Evolutionary conservation across 2,329 filamentous ascomycete genomes (phyloP).

Genomic region (Xenoacremonium recifei): DNA sequence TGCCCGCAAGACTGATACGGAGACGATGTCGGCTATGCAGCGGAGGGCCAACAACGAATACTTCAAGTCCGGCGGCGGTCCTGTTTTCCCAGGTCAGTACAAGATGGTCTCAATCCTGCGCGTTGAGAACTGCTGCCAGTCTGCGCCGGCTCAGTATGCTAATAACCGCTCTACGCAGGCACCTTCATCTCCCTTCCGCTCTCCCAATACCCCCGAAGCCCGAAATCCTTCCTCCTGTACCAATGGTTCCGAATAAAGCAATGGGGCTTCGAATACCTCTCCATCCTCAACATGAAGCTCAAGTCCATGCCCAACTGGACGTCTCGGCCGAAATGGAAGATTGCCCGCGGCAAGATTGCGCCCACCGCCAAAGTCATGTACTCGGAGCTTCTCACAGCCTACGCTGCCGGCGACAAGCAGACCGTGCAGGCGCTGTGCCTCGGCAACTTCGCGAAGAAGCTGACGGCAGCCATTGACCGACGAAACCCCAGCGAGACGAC

Average conservation of each 20-base stretch:
- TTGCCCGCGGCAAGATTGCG: conserved; percentile 39
- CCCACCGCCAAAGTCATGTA: conserved; percentile 60
- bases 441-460: conserved; percentile 47
- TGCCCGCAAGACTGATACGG: conserved; percentile 21
- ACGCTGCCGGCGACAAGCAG: conserved; percentile 56
- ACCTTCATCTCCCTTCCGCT: conserved; percentile 48
- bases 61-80: conserved; percentile 31
- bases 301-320: conserved; percentile 45
- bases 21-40: conserved; percentile 31
- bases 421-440: conserved; percentile 54
- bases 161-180: conserved; percentile 29
- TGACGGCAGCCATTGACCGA: conserved; percentile 52
- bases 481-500: conserved; percentile 46
- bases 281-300: conserved; percentile 39
- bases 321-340: conserved; percentile 42
- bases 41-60: conserved; percentile 31
- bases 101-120: neutral
- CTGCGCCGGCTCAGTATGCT: too few relatives aligned
- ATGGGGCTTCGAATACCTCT: conserved; percentile 33
- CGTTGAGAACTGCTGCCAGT: too few relatives aligned
- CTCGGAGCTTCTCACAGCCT: conserved; percentile 57
- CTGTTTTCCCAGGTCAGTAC: conserved; percentile 34
- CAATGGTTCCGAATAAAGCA: conserved; percentile 35
- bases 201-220: conserved; percentile 30
- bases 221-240: conserved; percentile 32